Base-by-base conservation (phyloP, 352 stramenopile genomes). In the Aphanomyces astaci region DNA sequence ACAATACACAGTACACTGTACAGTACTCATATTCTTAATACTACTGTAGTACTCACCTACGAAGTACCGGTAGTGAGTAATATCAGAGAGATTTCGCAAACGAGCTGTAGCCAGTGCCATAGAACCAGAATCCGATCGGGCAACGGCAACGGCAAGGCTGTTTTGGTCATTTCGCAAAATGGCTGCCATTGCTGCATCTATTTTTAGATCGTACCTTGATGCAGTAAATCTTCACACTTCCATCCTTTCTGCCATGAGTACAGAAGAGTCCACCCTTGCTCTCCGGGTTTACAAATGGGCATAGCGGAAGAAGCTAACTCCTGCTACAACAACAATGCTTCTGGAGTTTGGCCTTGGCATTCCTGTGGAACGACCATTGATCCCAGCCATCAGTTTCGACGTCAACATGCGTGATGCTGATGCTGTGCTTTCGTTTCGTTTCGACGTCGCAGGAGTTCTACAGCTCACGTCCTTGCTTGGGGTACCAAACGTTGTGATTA, bases 391-490 rank as follows among this genome's bases (percentile, higher is more conserved):
- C 7, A 10, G 48, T 31, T 55, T 55, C 48, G n/a, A 30, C 48
- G 10, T 55, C n/a, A 30, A 55, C 48, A 55, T 55, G n/a, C 27
- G 48, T 55, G 48, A 55, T 22, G 48, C n/a, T 30, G 48, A 55
- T n/a, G n/a, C 27, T 15, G 22, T 31, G 11, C 27, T 55, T 31
- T 30, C n/a, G 27, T 55, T 55, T 25, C 48, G 48, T 31, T 55
- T 55, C 22, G n/a, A 55, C 10, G 27, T 25, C n/a, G 27, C n/a
- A 0, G 48, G 48, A 15, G 27, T 55, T 55, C 10, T 55, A 22
- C 48, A 30, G 10, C 22, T 55, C 10, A 30, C 2, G 11, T 55
- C 48, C 11, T n/a, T 2, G 27, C 48, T 55, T 55, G n/a, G 48
- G 0, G 27, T 55, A 10, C 48, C 48, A 11, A 25, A 55, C n/a